Conservation (phyloP, 768 basidiomycete species). For the Pleurotus tuoliensis region DNA sequence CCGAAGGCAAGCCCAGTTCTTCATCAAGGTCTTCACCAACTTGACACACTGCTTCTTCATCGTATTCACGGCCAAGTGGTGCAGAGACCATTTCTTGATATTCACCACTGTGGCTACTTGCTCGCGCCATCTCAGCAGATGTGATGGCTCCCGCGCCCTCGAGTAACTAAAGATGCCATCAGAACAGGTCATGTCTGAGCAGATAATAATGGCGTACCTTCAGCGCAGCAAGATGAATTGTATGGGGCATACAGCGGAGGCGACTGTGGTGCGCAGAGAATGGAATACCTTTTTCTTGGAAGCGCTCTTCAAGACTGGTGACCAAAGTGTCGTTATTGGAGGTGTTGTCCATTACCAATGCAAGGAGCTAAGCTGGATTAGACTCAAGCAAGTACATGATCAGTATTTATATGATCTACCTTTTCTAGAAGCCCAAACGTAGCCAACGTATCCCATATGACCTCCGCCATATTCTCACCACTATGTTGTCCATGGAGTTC, state of each 20-base stretch:
- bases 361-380: conserved; percentile 19
- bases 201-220: no score
- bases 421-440: conserved; percentile 20
- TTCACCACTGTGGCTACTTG: neutral
- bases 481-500: conserved; percentile 30
- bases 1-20: no score
- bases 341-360: conserved; percentile 32
- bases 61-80: no score
- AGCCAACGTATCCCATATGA: conserved; percentile 24
- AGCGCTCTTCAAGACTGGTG: conserved; percentile 14
- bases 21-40: no score
- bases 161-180: conserved; percentile 10
- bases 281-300: conserved; percentile 12
- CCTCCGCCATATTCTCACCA: conserved; percentile 31
- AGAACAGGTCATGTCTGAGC: no score
- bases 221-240: conserved; percentile 31
- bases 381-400: neutral
- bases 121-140: neutral
- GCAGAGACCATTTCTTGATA: neutral
- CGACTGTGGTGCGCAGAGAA: conserved; percentile 22
- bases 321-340: conserved; percentile 33
- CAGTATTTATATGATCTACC: conserved; percentile 2
- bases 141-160: conserved; percentile 11
- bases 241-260: conserved; percentile 35
- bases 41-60: no score